phyloP scores from a whole-genome alignment of 495 filamentous ascomycete species.

The Neurospora tetrasperma region DNA sequence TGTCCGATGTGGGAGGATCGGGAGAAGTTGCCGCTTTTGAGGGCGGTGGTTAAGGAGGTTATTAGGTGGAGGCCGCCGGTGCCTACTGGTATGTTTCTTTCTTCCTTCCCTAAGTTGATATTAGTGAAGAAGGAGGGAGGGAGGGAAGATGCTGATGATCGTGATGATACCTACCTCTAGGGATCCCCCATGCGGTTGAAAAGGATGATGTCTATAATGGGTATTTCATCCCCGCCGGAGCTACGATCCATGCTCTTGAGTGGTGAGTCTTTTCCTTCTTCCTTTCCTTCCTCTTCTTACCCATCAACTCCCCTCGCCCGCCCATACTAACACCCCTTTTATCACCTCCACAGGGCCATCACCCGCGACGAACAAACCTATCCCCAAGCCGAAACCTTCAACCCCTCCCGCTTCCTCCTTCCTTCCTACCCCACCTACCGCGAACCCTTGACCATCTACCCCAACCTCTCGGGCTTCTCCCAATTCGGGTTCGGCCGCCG shows the following conservation, averaged over 20 bases:
- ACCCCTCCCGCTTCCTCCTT: constrained; percentile 42
- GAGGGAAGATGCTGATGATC: not conserved
- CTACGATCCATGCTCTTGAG: constrained; percentile 48
- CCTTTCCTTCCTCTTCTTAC: not conserved
- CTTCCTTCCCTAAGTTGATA: not conserved
- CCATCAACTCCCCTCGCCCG: not conserved
- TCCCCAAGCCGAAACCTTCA: constrained; percentile 51
- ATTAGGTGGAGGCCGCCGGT: constrained; percentile 50
- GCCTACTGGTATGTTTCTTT: constrained; percentile 31
- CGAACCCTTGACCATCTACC: constrained; percentile 42
- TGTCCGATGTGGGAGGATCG: constrained; percentile 42
- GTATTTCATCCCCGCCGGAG: constrained; percentile 44
- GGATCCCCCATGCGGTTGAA: constrained; percentile 43
- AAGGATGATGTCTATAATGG: constrained; percentile 47
- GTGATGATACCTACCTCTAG: constrained; percentile 7
- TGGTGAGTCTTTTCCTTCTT: constrained; percentile 21
- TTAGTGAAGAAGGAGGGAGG: no score
- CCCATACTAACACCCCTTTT: constrained; percentile 17
- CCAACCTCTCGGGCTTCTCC: constrained; percentile 44
- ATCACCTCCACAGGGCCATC: constrained; percentile 42
- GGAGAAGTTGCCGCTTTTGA: constrained; percentile 34
- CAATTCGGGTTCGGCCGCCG: constrained; percentile 54
- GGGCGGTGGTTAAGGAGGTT: constrained; percentile 51
- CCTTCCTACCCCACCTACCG: constrained; percentile 43
- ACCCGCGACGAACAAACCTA: constrained; percentile 49